phyloP scores from a whole-genome alignment of 768 basidiomycete species.

The Psilocybe sp. region DNA sequence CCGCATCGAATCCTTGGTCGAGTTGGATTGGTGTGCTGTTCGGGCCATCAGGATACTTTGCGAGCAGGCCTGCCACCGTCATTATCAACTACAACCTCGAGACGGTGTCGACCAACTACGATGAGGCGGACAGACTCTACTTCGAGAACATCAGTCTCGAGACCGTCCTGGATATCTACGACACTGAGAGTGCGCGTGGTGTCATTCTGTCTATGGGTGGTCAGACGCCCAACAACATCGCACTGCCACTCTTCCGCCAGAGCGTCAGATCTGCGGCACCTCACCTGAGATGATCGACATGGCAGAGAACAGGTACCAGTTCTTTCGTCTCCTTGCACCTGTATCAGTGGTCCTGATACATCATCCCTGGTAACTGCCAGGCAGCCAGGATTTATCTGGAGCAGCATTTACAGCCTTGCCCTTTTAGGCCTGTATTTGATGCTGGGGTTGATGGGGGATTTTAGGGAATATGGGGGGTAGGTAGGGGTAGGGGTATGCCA shows the following conservation, averaged over 20 bases:
- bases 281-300: too few species aligned
- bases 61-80: constrained; percentile 87
- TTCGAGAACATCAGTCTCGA: constrained; percentile 99
- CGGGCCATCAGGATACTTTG: too few species aligned
- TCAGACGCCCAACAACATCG: constrained; percentile 98
- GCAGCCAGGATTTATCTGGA: too few species aligned
- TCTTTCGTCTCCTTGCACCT: too few species aligned
- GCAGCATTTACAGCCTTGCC: too few species aligned
- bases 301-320: too few species aligned
- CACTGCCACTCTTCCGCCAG: constrained; percentile 90
- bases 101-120: constrained; percentile 98
- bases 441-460: too few species aligned
- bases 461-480: too few species aligned
- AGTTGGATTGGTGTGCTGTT: constrained; percentile 99
- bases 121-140: constrained; percentile 96
- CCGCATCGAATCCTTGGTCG: constrained; percentile 97
- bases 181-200: constrained; percentile 82
- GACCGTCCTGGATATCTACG: constrained; percentile 96
- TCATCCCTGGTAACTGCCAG: too few species aligned
- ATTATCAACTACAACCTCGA: constrained; percentile 99
- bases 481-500: too few species aligned
- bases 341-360: too few species aligned
- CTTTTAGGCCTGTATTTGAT: too few species aligned
- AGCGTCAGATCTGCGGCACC: constrained; percentile 99
- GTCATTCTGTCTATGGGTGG: constrained; percentile 98